These are phyloP conservation scores for Trichoderma breve DNA, from an alignment of 2,329 filamentous ascomycete species.

Conservation along the genomic window DNA sequence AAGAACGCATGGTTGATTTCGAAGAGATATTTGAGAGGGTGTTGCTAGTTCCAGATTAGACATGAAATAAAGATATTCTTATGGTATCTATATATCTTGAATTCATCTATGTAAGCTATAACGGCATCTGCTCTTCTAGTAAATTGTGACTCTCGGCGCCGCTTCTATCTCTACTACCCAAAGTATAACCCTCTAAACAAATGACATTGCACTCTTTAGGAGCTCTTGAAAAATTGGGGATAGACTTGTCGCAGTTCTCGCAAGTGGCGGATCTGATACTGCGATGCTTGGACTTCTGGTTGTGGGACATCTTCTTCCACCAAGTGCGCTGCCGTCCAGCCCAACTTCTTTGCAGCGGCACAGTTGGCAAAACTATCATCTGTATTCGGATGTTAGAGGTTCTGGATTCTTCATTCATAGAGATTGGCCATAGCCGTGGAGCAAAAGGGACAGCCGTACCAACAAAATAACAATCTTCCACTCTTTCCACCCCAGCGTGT, in stretches of 20 bases:
- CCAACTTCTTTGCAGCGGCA: slow-evolving; percentile 69
- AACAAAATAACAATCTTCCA: slow-evolving; percentile 84
- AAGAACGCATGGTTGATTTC: neutral
- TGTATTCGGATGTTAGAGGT: slow-evolving; percentile 33
- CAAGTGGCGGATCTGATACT: slow-evolving; percentile 72
- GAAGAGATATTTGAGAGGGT: neutral
- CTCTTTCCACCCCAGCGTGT: slow-evolving; percentile 69
- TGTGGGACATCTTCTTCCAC: slow-evolving; percentile 70
- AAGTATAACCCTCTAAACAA: neutral
- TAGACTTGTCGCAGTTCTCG: slow-evolving; percentile 74
- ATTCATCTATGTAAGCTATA: neutral
- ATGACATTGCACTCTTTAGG: neutral
- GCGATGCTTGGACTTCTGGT: slow-evolving; percentile 64
- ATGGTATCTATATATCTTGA: slow-evolving; percentile 9
- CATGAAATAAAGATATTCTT: neutral
- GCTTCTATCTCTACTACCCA: neutral
- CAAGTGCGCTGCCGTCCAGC: slow-evolving; percentile 84
- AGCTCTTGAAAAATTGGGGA: slow-evolving; percentile 78
- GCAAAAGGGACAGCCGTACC: slow-evolving; percentile 51
- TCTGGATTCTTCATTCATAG: neutral
- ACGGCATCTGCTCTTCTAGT: neutral
- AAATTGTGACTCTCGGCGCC: neutral
- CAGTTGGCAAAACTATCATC: slow-evolving; percentile 90
- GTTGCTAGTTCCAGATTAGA: neutral
- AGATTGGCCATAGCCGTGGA: neutral